Conservation (phyloP, 306 rosid genomes). For the Chamaecrista fasciculata region DNA sequence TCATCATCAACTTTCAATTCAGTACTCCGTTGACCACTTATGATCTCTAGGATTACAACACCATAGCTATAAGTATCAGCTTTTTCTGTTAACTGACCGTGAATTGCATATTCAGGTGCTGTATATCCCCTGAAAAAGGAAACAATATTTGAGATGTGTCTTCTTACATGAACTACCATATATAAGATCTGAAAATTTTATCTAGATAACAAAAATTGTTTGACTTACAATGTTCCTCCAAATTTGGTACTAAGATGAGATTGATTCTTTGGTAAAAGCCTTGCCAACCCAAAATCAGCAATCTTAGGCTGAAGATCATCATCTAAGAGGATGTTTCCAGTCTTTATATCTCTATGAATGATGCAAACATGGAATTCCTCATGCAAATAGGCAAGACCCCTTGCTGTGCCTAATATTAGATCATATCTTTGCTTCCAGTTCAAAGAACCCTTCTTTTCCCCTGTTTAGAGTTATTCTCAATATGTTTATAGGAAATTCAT, state of each 20-base stretch:
- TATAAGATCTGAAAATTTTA: too few relatives aligned
- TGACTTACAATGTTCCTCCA: slow-evolving; percentile 72
- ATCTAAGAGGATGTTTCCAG: slow-evolving; percentile 63
- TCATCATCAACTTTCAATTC: slow-evolving; percentile 38
- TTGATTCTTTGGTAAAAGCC: slow-evolving; percentile 58
- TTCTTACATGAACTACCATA: too few relatives aligned
- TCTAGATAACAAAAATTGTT: neutral
- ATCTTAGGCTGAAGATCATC: slow-evolving; percentile 59
- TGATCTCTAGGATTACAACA: slow-evolving; percentile 60
- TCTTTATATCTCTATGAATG: slow-evolving; percentile 77
- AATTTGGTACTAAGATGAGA: slow-evolving; percentile 67
- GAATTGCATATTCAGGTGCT: slow-evolving; percentile 78
- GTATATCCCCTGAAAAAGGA: slow-evolving; percentile 52
- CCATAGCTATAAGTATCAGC: slow-evolving; percentile 72
- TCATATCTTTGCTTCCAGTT: slow-evolving; percentile 60
- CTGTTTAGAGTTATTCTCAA: slow-evolving; percentile 27
- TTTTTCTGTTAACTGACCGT: slow-evolving; percentile 71
- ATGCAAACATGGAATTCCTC: slow-evolving; percentile 72
- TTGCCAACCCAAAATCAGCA: slow-evolving; percentile 77
- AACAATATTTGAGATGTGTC: too few relatives aligned
- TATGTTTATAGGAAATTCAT: neutral
- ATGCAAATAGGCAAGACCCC: slow-evolving; percentile 63
- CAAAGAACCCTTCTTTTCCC: slow-evolving; percentile 47
- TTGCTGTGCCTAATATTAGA: slow-evolving; percentile 63
- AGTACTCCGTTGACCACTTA: slow-evolving; percentile 57